Evolutionary conservation across 371 early-diverging fungal genomes (phyloP), one percentile per base, ranked within the genome.

Genomic region (Lichtheimia ramosa): DNA sequence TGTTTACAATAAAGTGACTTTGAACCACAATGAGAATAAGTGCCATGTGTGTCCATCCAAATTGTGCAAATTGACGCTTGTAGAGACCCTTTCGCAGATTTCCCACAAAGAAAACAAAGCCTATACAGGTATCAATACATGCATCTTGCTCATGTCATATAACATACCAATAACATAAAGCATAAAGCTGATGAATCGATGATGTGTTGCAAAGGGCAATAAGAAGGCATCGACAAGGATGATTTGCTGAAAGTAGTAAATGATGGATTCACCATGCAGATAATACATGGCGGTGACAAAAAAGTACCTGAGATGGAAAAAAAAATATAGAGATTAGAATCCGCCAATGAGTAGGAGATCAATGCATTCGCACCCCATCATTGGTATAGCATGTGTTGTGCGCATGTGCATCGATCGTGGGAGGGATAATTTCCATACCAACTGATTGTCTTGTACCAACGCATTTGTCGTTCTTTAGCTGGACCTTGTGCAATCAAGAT

Each of bases 1-100:
- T 99, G 70, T 91, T 89, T 62, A 99, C 91, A 67, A 96, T 93
- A 63, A 94, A 94, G 65, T 96, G 93, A 57, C 92, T 90, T 72
- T 93, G 92, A 58, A 88, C 81, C 28, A 94, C 92, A 23, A 97
- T 92, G 39, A 96, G 71, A 46, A 96, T 76, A 54, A 96, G 76
- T 3, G 95, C 87, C 93, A 99, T 95, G 73, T 99, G 97, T 2
- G 94, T 95, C 92, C 96, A 92, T 18, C 93, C 94, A 70, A 99
- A 97, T 68, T 95, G 93, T 1, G 88, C 79, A 69, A 99, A 91
- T 77, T 99, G 99, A 69, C 89, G 86, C 48, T 84, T 83, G 66
- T 92, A 93, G 52, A 84, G 87, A 4, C 94, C 93, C 82, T 93
- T 94, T 71, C 90, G 91, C 58, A 99, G 79, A 66, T 92, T 95